Base-by-base conservation (phyloP, 352 stramenopile genomes). In the Globisporangium splendens region DNA sequence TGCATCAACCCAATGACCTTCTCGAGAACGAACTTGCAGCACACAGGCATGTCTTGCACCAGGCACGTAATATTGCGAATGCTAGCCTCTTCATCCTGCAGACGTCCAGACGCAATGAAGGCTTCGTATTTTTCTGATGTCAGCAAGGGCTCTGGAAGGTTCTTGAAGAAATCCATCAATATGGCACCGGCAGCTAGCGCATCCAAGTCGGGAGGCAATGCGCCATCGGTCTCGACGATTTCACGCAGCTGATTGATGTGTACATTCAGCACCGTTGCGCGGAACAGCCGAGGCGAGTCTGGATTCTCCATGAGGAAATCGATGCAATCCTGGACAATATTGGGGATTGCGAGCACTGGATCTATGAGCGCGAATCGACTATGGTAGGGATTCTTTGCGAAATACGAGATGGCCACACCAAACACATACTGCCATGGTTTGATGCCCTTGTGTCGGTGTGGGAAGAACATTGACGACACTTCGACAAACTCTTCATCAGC, bases 401-500 rank as follows among this genome's bases (percentile, higher is more conserved):
- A 65, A n/a, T 86, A 91, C 14, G 70, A 70, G 28, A 94, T 46
- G 41, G 73, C 82, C 24, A 94, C 74, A 21, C 80, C 84, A 47
- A 94, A 94, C 3, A 91, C 81, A 43, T 90, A 80, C 61, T 94
- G 85, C 80, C 82, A 94, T 38, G 82, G 84, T 54, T 92, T 89
- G 57, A 92, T 89, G 8, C 75, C 79, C 46, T 88, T 82, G 54
- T 89, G 73, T 5, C 79, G 82, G 67, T 91, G 77, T 1, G 71
- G 75, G 53, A 89, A 91, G n/a, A 74, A 61, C 3, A 82, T 75
- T 2, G 72, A 72, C 13, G 77, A 75, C 2, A 87, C 58, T 46
- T 83, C 73, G 3, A 88, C 61, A 55, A 75, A 31, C 39, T 65
- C 68, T 47, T 73, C 50, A 33, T 86, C 72, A 7, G 66, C 65